Base-by-base conservation (phyloP, 208 protist genomes). In the Entamoeba dispar region DNA sequence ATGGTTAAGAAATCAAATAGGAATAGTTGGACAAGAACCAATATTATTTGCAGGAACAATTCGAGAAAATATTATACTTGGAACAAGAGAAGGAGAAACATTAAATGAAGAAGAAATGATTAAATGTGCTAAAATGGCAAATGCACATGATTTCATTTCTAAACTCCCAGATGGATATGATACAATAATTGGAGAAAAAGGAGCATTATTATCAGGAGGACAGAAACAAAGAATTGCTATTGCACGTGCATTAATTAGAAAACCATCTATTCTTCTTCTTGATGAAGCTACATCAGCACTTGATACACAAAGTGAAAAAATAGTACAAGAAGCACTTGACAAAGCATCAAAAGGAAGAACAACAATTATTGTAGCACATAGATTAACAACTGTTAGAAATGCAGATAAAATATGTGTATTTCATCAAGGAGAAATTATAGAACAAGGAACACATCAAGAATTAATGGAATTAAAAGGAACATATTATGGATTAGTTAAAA, bases 21-120 rank as follows among this genome's bases (percentile, higher is more conserved):
- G 49, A n/a, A 1, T 99, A n/a, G 97, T 99, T 47, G 96, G 96
- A n/a, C 98, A 99, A 95, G 97, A 99, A 94, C 97, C 97, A 22
- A 96, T 98, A 27, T 96, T 99, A 10, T 99, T 99, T 95, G 97
- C 98, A 94, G 96, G 97, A 93, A 97, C 97, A 7, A 95, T 99
- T 52, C 93, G 95, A 47, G 97, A 98, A 94, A 99, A 99, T 95
- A 98, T 99, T 51, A 31, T 47, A 2, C 49, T 50, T 47, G 91
- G 91, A 15, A 1, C 77, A 17, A 38, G 49, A 43, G 77, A 91
- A 22, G 4, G n/a, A 34, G 34, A 49, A 27, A 49, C 31, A 91
- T 0, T 43, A 27, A 91, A 0, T 47, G 17, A 91, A 19, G 77
- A 91, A 50, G n/a, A 38, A 49, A 22, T 91, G 10, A 22, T 38